Evolutionary conservation across 2,329 filamentous ascomycete species (phyloP), one percentile per base, ranked within the genome.

Genomic region (Fusarium globosum): DNA sequence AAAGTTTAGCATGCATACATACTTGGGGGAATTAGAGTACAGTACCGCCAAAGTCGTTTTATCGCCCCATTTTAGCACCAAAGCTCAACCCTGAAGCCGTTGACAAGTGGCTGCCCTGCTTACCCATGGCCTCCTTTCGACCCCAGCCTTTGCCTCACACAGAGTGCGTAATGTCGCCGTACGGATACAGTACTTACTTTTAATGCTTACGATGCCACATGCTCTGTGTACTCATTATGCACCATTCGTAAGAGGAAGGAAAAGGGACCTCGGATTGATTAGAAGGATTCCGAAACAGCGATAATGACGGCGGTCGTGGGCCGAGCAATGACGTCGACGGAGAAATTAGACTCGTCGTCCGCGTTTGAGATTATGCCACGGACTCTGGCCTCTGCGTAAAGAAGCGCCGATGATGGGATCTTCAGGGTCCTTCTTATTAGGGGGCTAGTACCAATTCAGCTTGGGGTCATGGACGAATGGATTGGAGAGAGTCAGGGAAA

Each of bases 341-440:
- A 71, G 69, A 73, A 73, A 73, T 67, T 69, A 45, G 70, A 36
- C 60, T 73, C 51, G 38, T 41, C 38, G 48, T 60, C 48, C 48
- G 65, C 55, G 70, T 73, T 73, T 73, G 70, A 73, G 69, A 63
- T 58, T 59, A 38, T 42, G 61, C 64, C 73, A 65, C 57, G 62
- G 61, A 36, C 56, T 43, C 46, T 69, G 48, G 55, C 42, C 62
- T 68, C 48, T 62, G 38, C 61, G 53, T 58, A 48, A 61, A 42
- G 46, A 69, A 69, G 67, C 65, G 59, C 73, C 65, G 68, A 51
- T 45, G 71, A 74, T 71, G 69, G 45, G 61, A 76, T 76, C 74
- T 76, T 77, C 75, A 77, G 75, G 75, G 75, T 77, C 75, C 75
- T 77, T 38, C 75, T 76, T 62, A 64, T 74, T 52, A 55, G 56